Evolutionary conservation across 2,329 filamentous ascomycete genomes (phyloP).

Genomic region (Fusarium buharicum): DNA sequence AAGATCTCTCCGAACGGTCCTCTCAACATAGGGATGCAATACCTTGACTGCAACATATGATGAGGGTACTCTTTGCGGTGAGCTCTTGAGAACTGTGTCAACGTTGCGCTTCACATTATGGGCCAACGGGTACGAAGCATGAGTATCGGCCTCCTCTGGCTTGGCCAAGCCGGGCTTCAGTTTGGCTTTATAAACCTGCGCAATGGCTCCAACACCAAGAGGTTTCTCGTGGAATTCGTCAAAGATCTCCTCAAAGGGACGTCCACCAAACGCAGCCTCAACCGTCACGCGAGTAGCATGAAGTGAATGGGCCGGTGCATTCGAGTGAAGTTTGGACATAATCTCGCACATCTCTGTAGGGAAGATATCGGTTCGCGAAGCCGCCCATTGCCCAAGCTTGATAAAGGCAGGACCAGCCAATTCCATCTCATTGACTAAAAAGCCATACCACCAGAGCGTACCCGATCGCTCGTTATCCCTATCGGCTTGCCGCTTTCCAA

Average conservation of each 20-base stretch:
- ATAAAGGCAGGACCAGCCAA: slow-evolving; percentile 94
- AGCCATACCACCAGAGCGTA: slow-evolving; percentile 93
- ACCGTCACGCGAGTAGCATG: slow-evolving; percentile 82
- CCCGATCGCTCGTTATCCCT: slow-evolving; percentile 81
- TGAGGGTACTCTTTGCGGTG: slow-evolving; percentile 85
- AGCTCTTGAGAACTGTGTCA: slow-evolving; percentile 85
- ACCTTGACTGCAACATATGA: slow-evolving; percentile 96
- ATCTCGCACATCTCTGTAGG: slow-evolving; percentile 89
- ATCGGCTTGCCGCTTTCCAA: slow-evolving; percentile 72
- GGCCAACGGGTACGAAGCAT: slow-evolving; percentile 62
- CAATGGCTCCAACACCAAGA: slow-evolving; percentile 93
- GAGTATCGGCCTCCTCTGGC: slow-evolving; percentile 67
- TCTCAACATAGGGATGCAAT: slow-evolving; percentile 89
- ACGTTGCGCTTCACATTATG: slow-evolving; percentile 83
- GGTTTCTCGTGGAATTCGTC: slow-evolving; percentile 93
- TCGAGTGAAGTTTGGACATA: slow-evolving; percentile 94
- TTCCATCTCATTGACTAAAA: slow-evolving; percentile 91
- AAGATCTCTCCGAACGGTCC: slow-evolving; percentile 88
- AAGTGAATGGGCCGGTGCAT: slow-evolving; percentile 91
- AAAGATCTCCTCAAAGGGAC: slow-evolving; percentile 89
- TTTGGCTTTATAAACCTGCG: slow-evolving; percentile 97
- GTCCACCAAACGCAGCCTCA: slow-evolving; percentile 81
- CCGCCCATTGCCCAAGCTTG: slow-evolving; percentile 99
- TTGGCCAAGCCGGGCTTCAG: slow-evolving; percentile 81
- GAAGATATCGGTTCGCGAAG: slow-evolving; percentile 95